These are phyloP conservation scores for Trichoderma sp. DNA, from an alignment of 2,329 filamentous ascomycete species.

Conservation along the genomic window DNA sequence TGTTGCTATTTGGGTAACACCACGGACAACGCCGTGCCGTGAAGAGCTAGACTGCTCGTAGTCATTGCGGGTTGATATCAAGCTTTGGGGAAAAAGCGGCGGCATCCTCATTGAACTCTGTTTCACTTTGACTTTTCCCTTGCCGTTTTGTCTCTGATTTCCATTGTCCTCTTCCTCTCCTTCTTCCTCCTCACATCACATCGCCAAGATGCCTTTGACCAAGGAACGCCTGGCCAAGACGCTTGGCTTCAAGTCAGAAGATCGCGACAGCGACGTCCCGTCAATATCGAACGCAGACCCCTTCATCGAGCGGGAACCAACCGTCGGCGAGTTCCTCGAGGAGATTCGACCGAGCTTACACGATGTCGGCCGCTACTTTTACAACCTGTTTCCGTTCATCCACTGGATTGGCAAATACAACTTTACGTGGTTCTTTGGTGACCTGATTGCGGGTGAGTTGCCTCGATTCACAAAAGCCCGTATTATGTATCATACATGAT, in stretches of 20 bases:
- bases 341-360: constrained; percentile 43
- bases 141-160: not conserved
- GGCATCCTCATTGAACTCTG: not conserved
- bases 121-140: not conserved
- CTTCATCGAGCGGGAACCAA: constrained; percentile 48
- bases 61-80: not conserved
- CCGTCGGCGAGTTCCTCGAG: constrained; percentile 46
- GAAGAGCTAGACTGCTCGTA: not conserved
- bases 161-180: not conserved
- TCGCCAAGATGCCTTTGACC: constrained; percentile 26
- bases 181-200: not conserved
- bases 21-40: not conserved
- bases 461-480: not conserved
- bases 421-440: constrained; percentile 50
- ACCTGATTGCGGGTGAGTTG: constrained; percentile 47
- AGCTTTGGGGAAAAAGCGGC: not conserved
- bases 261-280: constrained; percentile 41
- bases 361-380: constrained; percentile 42
- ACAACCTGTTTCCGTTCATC: constrained; percentile 52
- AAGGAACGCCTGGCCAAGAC: constrained; percentile 39
- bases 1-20: constrained; percentile 4
- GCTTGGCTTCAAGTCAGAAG: constrained; percentile 40
- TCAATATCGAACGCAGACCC: constrained; percentile 43
- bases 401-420: constrained; percentile 57
- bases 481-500: not conserved